Evolutionary conservation across 2,329 filamentous ascomycete genomes (phyloP), one percentile per base, ranked within the genome.

Genomic region (Trichothecium sympodiale): DNA sequence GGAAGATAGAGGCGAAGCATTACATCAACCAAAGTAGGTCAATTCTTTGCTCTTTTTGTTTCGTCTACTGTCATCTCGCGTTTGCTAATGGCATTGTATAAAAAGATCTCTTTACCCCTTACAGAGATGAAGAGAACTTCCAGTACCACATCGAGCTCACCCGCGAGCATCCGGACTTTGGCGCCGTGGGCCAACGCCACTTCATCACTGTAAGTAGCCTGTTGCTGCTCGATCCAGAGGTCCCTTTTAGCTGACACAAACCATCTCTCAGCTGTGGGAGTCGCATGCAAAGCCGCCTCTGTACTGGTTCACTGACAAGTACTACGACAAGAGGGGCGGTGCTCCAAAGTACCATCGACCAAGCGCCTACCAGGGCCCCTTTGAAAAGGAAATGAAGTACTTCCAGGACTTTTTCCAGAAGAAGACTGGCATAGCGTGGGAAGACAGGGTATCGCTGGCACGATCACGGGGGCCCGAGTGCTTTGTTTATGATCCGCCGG

Each of bases 251-350:
- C 6, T 41, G n/a, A 46, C 12, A 8, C 2, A 9, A 2, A 4
- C 20, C n/a, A n/a, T n/a, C n/a, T 9, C n/a, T 6, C 42, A 86
- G 79, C 64, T 88, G 34, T 83, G 76, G 59, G 74, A 85, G 53
- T 80, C 77, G 5, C 65, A 74, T 40, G 59, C 66, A 9, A 56
- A 59, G 12, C 79, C 79, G 0, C 62, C 60, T 39, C 66, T 71
- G 0, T 87, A 84, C 57, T 70, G 67, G 43, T 71, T 74, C 31
- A 71, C 71, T 7, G 67, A 65, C 32, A 72, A 71, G 36, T 63
- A 61, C 43, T 63, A 61, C 46, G 61, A 62, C 35, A 60, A 56
- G 37, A 61, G 55, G 6, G 53, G 55, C 6, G 47, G 43, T 5
- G 51, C 56, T 14, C 51, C 61, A 6, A 52, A 45, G 3, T 58